Base-by-base conservation (phyloP, 805 yeast species). In the Pichia californica region DNA sequence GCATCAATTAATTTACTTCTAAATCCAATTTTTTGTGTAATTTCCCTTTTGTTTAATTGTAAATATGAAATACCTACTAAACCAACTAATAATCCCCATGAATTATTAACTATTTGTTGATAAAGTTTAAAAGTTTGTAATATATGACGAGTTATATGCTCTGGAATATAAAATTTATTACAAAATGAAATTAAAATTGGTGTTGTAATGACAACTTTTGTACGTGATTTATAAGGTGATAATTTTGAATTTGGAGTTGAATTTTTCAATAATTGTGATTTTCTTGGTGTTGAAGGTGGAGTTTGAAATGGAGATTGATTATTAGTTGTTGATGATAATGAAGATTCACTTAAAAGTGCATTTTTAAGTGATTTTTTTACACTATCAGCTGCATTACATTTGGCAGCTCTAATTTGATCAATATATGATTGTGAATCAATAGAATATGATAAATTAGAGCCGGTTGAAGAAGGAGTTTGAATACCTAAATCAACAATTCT, bases 21-120 rank as follows among this genome's bases (percentile, higher is more conserved):
- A 20, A 73, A 67, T 1, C 83, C 79, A 6, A 79, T 65, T 38
- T 72, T 73, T 11, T 62, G 55, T 3, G 63, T 56, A 14, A 81
- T 57, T 28, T 67, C 56, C 19, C 66, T 66, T 44, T 73, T 70
- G 56, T 79, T 78, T 27, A 82, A 67, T 14, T 79, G 67, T 16
- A 69, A 63, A 43, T 77, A 78, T 13, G 81, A 79, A 16, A 81
- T 73, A 29, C 81, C 67, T 1, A 82, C 69, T 48, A 83, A 56
- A 0, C 89, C 89, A 56, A 85, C 79, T 3, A 83, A 74, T 19
- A 83, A 58, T 7, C 79, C 77, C 88, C 88, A 83, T 31, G 80
- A 81, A 45, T 74, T 77, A 29, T 73, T 73, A 31, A 81, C 71
- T 49, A 77, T 76, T 35, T 71, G 69, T 37, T 71, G 68, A 53